Evolutionary conservation across 805 yeast species (phyloP), one percentile per base, ranked within the genome.

Genomic region (Metschnikowia continentalis): DNA sequence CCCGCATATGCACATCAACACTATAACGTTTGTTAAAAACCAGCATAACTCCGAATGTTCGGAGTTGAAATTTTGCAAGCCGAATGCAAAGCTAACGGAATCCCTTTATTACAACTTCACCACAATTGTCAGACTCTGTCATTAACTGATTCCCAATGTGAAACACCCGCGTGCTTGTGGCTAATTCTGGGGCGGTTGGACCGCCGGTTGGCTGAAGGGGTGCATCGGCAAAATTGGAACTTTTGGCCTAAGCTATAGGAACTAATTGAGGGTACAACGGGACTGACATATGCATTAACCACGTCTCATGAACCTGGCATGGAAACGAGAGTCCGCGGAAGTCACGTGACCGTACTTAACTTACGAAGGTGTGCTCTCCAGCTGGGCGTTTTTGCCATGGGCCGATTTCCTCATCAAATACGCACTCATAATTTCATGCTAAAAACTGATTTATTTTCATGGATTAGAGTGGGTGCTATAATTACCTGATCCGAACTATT

Each of bases 1-100:
- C 30, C 37, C 46, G 46, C 46, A 42, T 42, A 32, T 42, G 46
- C 46, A 32, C n/a, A 32, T 26, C 46, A 42, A 42, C 33, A 42
- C 35, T 42, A 37, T 42, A 39, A 39, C 36, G 36, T 33, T 14
- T 14, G 36, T n/a, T 39, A 11, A 39, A 23, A 22, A 20, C 23
- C 40, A 37, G 26, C n/a, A 15, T 37, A 37, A 37, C 40, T 37
- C 40, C 40, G 40, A 37, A 37, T 6, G 26, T 37, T 37, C 40
- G 15, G 40, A 37, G 15, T 37, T 37, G 40, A 26, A 37, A 37
- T 37, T 37, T 37, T 5, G 11, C 40, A 26, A 6, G 4, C 40
- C 40, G 26, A 22, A 19, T 37, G 17, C 30, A 20, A 19, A 19
- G 14, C 7, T 11, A 13, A 13, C 5, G 26, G 15, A 5, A 4